Percentiles rank a stretch among this genome's conserved stretches.
phyloP scores from a whole-genome alignment of 495 filamentous ascomycete genomes.

The Rhypophila decipiens region DNA sequence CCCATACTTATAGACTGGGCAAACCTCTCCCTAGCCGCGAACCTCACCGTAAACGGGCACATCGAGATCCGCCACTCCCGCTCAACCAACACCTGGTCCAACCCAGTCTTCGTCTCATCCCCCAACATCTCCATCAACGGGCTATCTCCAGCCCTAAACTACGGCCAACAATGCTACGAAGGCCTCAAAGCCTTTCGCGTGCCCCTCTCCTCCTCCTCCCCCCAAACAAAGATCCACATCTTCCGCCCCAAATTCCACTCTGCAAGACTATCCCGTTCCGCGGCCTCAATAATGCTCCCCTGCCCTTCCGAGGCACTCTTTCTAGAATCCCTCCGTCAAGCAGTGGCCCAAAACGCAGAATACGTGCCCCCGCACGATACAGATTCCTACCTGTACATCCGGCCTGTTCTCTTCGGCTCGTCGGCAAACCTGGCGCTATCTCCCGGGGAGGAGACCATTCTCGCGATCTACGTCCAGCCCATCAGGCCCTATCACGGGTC shows the following conservation, averaged over 20 bases:
- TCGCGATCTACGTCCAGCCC: slow-evolving; percentile 38
- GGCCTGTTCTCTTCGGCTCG: slow-evolving; percentile 36
- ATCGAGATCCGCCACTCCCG: slow-evolving; percentile 33
- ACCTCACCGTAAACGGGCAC: slow-evolving; percentile 38
- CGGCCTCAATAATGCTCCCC: slow-evolving; percentile 32
- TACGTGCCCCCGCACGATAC: slow-evolving; percentile 36
- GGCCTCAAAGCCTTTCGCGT: slow-evolving; percentile 31
- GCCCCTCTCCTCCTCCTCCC: slow-evolving; percentile 22
- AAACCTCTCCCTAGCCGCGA: neutral
- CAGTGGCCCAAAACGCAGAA: slow-evolving; percentile 35
- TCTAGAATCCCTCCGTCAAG: slow-evolving; percentile 27
- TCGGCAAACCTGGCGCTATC: slow-evolving; percentile 27
- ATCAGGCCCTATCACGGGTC: slow-evolving; percentile 32
- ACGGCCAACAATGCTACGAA: slow-evolving; percentile 34
- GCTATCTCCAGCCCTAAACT: slow-evolving; percentile 41
- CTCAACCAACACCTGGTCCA: slow-evolving; percentile 31
- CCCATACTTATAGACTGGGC: slow-evolving; percentile 2
- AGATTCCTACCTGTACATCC: slow-evolving; percentile 38
- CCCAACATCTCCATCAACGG: slow-evolving; percentile 37
- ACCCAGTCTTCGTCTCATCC: slow-evolving; percentile 34
- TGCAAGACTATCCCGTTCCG: slow-evolving; percentile 25
- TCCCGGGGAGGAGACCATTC: slow-evolving; percentile 29
- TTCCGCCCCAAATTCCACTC: slow-evolving; percentile 35
- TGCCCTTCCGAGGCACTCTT: slow-evolving; percentile 33
- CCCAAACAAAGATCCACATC: slow-evolving; percentile 28